Percentiles rank a stretch among this genome's conserved stretches.
phyloP scores from a whole-genome alignment of 1,284 basidiomycete genomes.

The Cutaneotrichosporon dermatis region DNA sequence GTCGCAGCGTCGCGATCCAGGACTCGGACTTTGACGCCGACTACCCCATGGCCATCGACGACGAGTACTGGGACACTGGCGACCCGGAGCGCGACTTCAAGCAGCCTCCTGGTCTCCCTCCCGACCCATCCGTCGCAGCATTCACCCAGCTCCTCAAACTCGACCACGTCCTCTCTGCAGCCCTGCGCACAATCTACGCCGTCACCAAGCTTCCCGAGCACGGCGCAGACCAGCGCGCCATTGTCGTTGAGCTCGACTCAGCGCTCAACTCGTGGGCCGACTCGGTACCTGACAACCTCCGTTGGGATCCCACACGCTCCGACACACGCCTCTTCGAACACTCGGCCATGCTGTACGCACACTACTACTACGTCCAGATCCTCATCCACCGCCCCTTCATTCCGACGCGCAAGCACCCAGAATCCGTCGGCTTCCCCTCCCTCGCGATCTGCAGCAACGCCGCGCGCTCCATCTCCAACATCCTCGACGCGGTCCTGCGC shows the following conservation, averaged over 20 bases:
- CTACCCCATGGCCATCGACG: slow-evolving; percentile 74
- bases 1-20: slow-evolving; percentile 73
- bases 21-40: slow-evolving; percentile 81
- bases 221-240: slow-evolving; percentile 62
- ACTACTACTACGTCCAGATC: slow-evolving; percentile 65
- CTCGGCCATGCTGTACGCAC: slow-evolving; percentile 61
- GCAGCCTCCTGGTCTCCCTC: slow-evolving; percentile 57
- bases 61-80: slow-evolving; percentile 67
- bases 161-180: slow-evolving; percentile 66
- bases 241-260: slow-evolving; percentile 66
- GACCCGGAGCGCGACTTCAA: slow-evolving; percentile 52
- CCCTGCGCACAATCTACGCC: slow-evolving; percentile 68
- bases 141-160: slow-evolving; percentile 68
- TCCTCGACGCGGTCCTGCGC: slow-evolving; percentile 56
- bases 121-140: slow-evolving; percentile 52
- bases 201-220: slow-evolving; percentile 58
- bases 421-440: slow-evolving; percentile 55
- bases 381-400: slow-evolving; percentile 78
- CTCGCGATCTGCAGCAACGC: slow-evolving; percentile 80
- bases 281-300: slow-evolving; percentile 63
- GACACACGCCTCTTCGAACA: slow-evolving; percentile 64
- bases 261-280: slow-evolving; percentile 72
- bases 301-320: slow-evolving; percentile 66
- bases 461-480: slow-evolving; percentile 69
- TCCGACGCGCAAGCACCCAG: slow-evolving; percentile 50